Base-by-base conservation (phyloP, 2,329 filamentous ascomycete species). In the Pyrenophora tritici-repentis region DNA sequence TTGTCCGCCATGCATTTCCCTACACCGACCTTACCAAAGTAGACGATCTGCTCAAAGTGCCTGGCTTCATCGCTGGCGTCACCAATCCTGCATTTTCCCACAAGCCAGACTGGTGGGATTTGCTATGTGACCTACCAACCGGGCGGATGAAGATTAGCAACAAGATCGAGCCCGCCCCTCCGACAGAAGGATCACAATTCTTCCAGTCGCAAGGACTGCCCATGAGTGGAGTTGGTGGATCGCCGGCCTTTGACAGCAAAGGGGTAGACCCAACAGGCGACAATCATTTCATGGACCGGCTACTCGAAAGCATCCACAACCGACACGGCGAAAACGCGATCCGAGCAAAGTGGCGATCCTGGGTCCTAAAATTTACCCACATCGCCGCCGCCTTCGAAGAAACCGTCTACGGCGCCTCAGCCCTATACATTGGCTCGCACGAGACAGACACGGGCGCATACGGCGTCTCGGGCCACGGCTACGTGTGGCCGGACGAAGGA, bases 11-110 rank as follows among this genome's bases (percentile, higher is more conserved):
- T 75, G 94, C 94, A 0, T 99, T 99, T 70, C 94, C 94, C 2
- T 99, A 99, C 70, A 99, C 94, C 1, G 94, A 99, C 76, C 81
- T 99, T 36, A 97, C 91, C 58, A 99, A 99, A 76, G 92, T 99
- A 53, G 94, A 99, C 61, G 94, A 97, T 70, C 82, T 99, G 9
- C 82, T 99, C 40, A 93, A 95, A 65, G 94, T 99, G 0, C 93
- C 94, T 6, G 94, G 94, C 2, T 99, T 99, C 74, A 96, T 99
- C 64, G 94, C 94, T 2, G 94, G 94, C 50, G 94, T 99, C 34
- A 99, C 93, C 1, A 99, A 99, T 69, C 94, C 94, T 5, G 93
- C 91, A 0, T 99, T 99, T 71, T 91, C 93, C 55, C 86, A 91
- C 67, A 93, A 97, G 67, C 90, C 89, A 0, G 92, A 97, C 71